Evolutionary conservation across 352 stramenopile genomes (phyloP).

Genomic region (Blastocystis sp.): DNA sequence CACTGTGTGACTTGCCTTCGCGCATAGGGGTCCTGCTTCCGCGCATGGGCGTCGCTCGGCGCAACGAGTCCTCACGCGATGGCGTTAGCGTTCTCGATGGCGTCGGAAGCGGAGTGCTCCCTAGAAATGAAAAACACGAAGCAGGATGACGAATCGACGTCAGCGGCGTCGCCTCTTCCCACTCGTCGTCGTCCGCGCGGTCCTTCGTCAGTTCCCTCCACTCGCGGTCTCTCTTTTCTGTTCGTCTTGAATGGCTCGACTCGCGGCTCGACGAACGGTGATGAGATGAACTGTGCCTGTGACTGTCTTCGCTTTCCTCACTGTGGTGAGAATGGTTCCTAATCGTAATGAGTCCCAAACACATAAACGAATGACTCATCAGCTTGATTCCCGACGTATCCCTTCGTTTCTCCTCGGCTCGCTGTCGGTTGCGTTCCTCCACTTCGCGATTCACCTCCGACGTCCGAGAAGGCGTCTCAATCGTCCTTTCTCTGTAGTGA

Average conservation of each 20-base stretch:
- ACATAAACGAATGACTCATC: too few relatives aligned
- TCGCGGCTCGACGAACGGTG: too few relatives aligned
- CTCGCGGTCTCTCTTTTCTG: not conserved
- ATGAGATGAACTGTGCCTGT: too few relatives aligned
- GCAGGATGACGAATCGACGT: conserved; percentile 45
- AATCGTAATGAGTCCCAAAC: too few relatives aligned
- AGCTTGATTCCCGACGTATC: not conserved
- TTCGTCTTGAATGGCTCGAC: not conserved
- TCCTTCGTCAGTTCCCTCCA: not conserved
- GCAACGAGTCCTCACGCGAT: not conserved
- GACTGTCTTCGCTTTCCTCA: not conserved
- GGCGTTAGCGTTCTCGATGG: not conserved
- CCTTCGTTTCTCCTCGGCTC: not conserved
- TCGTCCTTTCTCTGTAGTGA: not conserved
- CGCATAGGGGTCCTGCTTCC: too few relatives aligned
- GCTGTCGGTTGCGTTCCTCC: not conserved
- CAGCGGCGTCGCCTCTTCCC: conserved; percentile 13
- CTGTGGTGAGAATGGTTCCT: not conserved
- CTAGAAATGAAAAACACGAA: not conserved
- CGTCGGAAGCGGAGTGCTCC: not conserved
- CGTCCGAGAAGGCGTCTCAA: not conserved
- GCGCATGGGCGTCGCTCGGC: not conserved
- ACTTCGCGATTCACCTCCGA: not conserved
- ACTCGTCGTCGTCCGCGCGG: not conserved
- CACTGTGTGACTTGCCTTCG: not conserved